Conservation (phyloP, 1,139 yeast species). For the Arxiozyma slooffiae region DNA sequence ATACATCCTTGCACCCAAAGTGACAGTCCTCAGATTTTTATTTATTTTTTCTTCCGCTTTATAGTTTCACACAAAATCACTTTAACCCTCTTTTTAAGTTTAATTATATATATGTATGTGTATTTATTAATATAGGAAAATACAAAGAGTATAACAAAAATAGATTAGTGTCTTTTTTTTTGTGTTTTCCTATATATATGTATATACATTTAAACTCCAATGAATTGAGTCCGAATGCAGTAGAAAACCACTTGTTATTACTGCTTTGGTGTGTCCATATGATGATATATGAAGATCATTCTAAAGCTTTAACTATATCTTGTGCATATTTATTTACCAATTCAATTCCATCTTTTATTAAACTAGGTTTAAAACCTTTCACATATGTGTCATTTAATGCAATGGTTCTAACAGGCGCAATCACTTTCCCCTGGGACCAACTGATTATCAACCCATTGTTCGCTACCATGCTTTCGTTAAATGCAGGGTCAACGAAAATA, state of each 20-base stretch:
- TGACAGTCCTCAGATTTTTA: background rate
- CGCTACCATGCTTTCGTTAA: constrained; percentile 76
- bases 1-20: background rate
- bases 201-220: background rate
- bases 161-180: no score
- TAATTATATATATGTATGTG: no score
- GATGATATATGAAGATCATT: background rate
- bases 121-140: no score
- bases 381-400: constrained; percentile 34
- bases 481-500: constrained; percentile 68
- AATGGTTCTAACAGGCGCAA: constrained; percentile 53
- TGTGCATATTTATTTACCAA: constrained; percentile 24
- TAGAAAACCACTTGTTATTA: no score
- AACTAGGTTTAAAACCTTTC: constrained; percentile 22
- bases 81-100: no score
- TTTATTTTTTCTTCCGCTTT: no score
- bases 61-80: no score
- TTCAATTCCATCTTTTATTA: constrained; percentile 19
- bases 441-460: constrained; percentile 72
- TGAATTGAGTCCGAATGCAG: no score
- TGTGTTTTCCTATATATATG: background rate
- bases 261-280: background rate
- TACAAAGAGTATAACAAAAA: no score
- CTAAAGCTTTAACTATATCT: constrained; percentile 23
- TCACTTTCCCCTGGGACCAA: constrained; percentile 55